Percentiles rank a stretch among this genome's conserved stretches.
These are phyloP conservation scores for Fragilaria radians DNA, from an alignment of 108 stramenopile genomes.

Conservation along the genomic window DNA sequence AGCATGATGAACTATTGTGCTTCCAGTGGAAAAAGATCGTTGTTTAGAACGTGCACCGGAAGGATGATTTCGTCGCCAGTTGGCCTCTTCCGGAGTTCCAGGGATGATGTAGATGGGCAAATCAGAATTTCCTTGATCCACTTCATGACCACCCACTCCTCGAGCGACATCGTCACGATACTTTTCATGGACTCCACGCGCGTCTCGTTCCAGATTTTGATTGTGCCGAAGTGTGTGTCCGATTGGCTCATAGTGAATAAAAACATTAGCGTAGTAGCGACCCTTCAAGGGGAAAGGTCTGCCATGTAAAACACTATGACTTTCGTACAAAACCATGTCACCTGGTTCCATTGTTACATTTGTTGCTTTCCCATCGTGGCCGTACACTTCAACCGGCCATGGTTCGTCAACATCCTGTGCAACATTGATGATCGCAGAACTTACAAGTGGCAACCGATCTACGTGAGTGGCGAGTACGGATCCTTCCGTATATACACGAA, in stretches of 20 bases:
- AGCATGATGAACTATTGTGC: too few relatives aligned
- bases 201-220: slow-evolving; percentile 20
- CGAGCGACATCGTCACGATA: slow-evolving; percentile 35
- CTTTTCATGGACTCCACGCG: slow-evolving; percentile 20
- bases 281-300: slow-evolving; percentile 86
- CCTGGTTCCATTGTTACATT: slow-evolving; percentile 74
- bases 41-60: not conserved
- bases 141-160: slow-evolving; percentile 5
- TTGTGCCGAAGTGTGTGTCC: slow-evolving; percentile 33
- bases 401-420: slow-evolving; percentile 53
- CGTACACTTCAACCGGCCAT: slow-evolving; percentile 48
- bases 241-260: slow-evolving; percentile 85
- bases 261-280: slow-evolving; percentile 56
- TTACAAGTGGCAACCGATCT: slow-evolving; percentile 66
- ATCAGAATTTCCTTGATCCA: slow-evolving; percentile 4
- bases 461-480: slow-evolving; percentile 59
- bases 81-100: slow-evolving; percentile 1
- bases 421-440: slow-evolving; percentile 70
- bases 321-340: slow-evolving; percentile 76
- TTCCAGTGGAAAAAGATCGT: slow-evolving; percentile 23
- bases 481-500: slow-evolving; percentile 51
- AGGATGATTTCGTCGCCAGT: not conserved
- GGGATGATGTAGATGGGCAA: slow-evolving; percentile 16
- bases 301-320: slow-evolving; percentile 65
- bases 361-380: slow-evolving; percentile 41